A percentile compares a stretch with the other conserved stretches of the same genome.
Conservation (phyloP, 2,329 filamentous ascomycete genomes). For the Diaporthe aspalathi region DNA sequence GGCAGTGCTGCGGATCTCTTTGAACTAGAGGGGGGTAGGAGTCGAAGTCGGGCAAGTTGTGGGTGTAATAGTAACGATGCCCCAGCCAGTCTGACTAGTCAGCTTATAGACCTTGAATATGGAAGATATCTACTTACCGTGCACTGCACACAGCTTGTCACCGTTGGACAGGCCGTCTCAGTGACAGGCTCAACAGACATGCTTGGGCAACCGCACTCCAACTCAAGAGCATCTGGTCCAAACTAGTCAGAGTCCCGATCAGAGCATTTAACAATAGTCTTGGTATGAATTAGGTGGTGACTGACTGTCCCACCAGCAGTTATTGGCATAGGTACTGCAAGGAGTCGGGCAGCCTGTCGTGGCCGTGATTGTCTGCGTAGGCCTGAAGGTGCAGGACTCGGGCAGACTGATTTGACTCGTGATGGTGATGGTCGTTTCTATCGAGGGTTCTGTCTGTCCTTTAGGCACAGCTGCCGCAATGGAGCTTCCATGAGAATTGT, state of each 20-base stretch:
- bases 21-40: neutral
- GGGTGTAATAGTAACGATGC: neutral
- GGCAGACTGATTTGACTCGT: neutral
- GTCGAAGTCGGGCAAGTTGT: constrained; percentile 7
- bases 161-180: constrained; percentile 30
- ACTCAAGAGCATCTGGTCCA: neutral
- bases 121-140: neutral
- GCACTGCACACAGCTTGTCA: constrained; percentile 27
- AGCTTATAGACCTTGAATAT: neutral
- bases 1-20: no score
- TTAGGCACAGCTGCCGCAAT: neutral
- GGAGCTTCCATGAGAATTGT: neutral
- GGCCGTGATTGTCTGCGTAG: constrained; percentile 32
- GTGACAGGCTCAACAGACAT: constrained; percentile 15
- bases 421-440: neutral
- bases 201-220: constrained; percentile 23
- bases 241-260: neutral
- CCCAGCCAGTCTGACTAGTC: constrained; percentile 21
- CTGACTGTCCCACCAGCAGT: constrained; percentile 22
- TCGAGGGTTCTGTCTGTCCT: neutral
- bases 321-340: constrained; percentile 19
- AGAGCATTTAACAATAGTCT: neutral
- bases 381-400: constrained; percentile 21
- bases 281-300: neutral
- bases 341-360: constrained; percentile 28